phyloP scores from a whole-genome alignment of 2,329 filamentous ascomycete genomes.

The Zasmidium cellare region DNA sequence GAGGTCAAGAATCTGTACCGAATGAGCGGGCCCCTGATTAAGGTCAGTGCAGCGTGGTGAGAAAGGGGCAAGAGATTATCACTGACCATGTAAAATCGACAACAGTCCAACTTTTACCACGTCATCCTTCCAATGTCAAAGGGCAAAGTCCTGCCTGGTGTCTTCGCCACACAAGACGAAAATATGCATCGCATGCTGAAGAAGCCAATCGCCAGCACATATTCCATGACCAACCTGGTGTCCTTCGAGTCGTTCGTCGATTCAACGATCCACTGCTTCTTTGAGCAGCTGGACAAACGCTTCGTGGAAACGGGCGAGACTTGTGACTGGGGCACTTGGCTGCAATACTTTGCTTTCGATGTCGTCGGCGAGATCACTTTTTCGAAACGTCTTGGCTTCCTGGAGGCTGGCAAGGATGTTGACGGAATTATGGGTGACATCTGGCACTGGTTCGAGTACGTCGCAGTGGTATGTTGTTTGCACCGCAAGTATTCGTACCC shows the following conservation, averaged over 20 bases:
- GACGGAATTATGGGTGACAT: constrained; percentile 42
- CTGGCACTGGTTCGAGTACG: background rate
- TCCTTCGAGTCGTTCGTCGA: constrained; percentile 77
- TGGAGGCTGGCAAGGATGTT: constrained; percentile 8
- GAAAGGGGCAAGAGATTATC: too few relatives aligned
- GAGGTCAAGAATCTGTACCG: background rate
- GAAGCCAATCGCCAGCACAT: constrained; percentile 16
- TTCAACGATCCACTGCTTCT: constrained; percentile 67
- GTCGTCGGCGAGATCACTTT: constrained; percentile 18
- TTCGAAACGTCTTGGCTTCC: constrained; percentile 9
- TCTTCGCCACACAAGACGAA: constrained; percentile 1
- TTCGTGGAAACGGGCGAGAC: constrained; percentile 39
- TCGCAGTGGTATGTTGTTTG: background rate
- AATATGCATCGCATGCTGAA: background rate
- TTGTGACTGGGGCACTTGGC: constrained; percentile 67
- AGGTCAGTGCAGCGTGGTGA: background rate
- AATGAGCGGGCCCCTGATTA: background rate
- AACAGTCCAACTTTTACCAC: background rate
- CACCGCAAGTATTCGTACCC: constrained; percentile 11
- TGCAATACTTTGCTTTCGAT: constrained; percentile 56
- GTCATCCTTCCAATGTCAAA: background rate
- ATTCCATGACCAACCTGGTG: constrained; percentile 63
- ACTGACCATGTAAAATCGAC: too few relatives aligned
- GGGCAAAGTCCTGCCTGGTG: background rate
- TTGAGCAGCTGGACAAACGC: constrained; percentile 21